Evolutionary conservation across 2,329 filamentous ascomycete species (phyloP), one percentile per base, ranked within the genome.

Genomic region (Claviceps purpurea): DNA sequence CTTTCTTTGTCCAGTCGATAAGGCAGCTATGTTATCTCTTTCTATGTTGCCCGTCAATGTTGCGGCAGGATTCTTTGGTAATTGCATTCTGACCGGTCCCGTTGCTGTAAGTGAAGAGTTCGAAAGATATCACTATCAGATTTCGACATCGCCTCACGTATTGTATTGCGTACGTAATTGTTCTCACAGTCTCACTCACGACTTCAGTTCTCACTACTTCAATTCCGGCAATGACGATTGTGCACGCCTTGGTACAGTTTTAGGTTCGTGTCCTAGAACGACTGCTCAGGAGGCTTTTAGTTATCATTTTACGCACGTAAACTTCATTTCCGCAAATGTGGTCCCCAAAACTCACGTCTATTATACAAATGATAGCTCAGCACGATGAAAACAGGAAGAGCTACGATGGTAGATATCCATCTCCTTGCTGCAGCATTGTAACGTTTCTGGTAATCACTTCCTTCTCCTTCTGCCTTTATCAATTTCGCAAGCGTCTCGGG

Each of bases 291-390:
- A 34, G 24, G 10, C 20, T 30, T 50, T 50, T 44, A 44, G 48
- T 42, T 14, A n/a, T n/a, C n/a, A 8, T 14, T 24, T 14, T 22
- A 30, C 3, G 24, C 10, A 24, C 11, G 11, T 26, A 10, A 10
- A 18, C 20, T 40, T 40, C 8, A 18, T 20, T 34, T n/a, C 24
- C 20, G 39, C 39, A 37, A 22, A 7, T 34, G 5, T 6, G 30
- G 8, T 16, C 16, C 8, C 16, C 5, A 24, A 34, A 18, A 69
- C 73, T 65, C 53, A 75, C 74, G 59, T 62, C 73, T 64, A 46
- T 78, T 70, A 61, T 74, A 79, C 2, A 81, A 60, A 50, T 70
- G 71, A 55, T 76, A 80, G 22, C 76, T 78, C 26, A 74, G 76
- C 49, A 81, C 76, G 14, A 79, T 55, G 4, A 79, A 58, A 37